Evolutionary conservation across 2,329 filamentous ascomycete species (phyloP).

Genomic region (Phyllosticta citribraziliensis): DNA sequence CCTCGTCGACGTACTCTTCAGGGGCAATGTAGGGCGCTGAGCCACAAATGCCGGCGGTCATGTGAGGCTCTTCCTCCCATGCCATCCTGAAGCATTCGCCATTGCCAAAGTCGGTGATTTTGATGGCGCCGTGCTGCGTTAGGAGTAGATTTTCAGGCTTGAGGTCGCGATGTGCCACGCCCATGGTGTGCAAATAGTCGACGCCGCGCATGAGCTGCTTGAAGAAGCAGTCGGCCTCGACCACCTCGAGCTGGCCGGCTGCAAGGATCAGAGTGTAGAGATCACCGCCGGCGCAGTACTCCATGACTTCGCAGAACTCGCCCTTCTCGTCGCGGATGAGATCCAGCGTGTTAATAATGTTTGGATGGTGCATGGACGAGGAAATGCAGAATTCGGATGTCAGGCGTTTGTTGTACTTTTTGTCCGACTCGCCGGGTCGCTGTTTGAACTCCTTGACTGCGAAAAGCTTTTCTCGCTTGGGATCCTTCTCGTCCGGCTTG

Average conservation of each 20-base stretch:
- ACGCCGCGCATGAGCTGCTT: constrained; percentile 99
- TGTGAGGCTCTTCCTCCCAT: constrained; percentile 96
- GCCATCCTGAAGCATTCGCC: constrained; percentile 99
- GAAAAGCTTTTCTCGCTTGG: constrained; percentile 75
- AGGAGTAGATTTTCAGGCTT: constrained; percentile 95
- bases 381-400: constrained; percentile 99
- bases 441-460: constrained; percentile 97
- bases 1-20: constrained; percentile 88
- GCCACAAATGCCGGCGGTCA: constrained; percentile 94
- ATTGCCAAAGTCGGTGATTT: constrained; percentile 98
- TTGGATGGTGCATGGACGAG: constrained; percentile 89
- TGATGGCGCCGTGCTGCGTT: constrained; percentile 83
- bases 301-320: constrained; percentile 98
- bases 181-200: constrained; percentile 99
- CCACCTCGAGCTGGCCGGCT: constrained; percentile 81
- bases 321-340: constrained; percentile 92
- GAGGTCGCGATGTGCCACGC: constrained; percentile 89
- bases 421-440: constrained; percentile 84
- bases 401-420: constrained; percentile 95
- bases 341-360: constrained; percentile 95
- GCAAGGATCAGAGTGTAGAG: constrained; percentile 88
- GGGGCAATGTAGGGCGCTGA: constrained; percentile 96
- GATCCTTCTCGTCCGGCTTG: constrained; percentile 77
- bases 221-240: constrained; percentile 95
- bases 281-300: constrained; percentile 94